Conservation (phyloP, 345 rosid species). For the Pugionium dolabratum region DNA sequence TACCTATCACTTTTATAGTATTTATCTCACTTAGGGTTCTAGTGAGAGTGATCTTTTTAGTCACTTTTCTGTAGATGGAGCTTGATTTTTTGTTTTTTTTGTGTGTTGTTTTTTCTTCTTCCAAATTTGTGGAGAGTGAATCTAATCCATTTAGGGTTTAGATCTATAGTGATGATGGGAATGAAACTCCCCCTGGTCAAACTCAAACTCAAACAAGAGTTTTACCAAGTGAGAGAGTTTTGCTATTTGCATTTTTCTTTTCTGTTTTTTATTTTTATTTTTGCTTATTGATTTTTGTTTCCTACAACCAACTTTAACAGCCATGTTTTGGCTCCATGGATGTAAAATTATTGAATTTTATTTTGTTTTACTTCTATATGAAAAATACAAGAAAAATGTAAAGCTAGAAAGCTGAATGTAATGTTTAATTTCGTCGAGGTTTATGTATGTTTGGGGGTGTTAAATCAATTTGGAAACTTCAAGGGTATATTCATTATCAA, state of each 20-base stretch:
- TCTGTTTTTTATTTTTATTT: background rate
- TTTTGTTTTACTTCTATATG: background rate
- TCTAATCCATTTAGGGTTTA: conserved; percentile 42
- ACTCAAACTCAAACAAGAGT: conserved; percentile 28
- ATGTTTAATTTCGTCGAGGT: conserved; percentile 3
- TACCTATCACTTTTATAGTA: conserved; percentile 25
- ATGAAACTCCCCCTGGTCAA: conserved; percentile 42
- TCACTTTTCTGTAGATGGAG: conserved; percentile 31
- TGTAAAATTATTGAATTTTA: conserved; percentile 19
- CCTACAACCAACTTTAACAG: conserved; percentile 23
- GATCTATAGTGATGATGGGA: conserved; percentile 37
- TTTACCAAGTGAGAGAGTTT: conserved; percentile 41
- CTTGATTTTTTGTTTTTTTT: background rate
- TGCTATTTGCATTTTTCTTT: conserved; percentile 7
- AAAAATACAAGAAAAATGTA: conserved; percentile 8
- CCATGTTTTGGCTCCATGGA: conserved; percentile 37
- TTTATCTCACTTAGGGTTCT: conserved; percentile 31
- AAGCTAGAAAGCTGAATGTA: background rate
- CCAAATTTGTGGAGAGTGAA: conserved; percentile 27
- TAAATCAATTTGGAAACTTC: background rate
- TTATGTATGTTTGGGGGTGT: background rate
- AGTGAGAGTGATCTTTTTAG: conserved; percentile 34
- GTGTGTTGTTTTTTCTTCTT: background rate
- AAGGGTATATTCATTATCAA: conserved; percentile 13
- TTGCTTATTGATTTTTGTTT: conserved; percentile 18